These are phyloP conservation scores for Periconia macrospinosa DNA, from an alignment of 2,329 filamentous ascomycete genomes.

Conservation along the genomic window DNA sequence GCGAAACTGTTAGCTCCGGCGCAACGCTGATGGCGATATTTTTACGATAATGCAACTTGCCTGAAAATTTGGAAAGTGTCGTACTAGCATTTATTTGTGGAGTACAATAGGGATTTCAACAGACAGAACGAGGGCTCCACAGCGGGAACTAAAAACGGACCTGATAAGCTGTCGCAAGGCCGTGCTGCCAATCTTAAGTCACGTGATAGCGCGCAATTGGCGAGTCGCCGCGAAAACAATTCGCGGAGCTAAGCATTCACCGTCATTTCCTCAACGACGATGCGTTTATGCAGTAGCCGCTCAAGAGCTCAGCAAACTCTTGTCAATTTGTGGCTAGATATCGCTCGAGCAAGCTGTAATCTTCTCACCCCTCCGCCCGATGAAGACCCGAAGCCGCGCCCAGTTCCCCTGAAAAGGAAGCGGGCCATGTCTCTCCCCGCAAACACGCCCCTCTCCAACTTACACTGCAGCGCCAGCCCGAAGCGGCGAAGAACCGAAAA, in stretches of 20 bases:
- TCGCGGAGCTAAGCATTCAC: neutral
- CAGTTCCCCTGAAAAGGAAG: conserved; percentile 15
- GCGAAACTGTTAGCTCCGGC: too few relatives aligned
- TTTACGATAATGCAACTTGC: too few relatives aligned
- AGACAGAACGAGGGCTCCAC: too few relatives aligned
- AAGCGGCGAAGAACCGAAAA: conserved; percentile 14
- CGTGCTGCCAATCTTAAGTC: neutral
- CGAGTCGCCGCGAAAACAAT: neutral
- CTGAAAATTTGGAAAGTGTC: too few relatives aligned
- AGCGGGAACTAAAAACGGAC: too few relatives aligned
- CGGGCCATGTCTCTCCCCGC: conserved; percentile 14
- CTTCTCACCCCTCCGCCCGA: conserved; percentile 14
- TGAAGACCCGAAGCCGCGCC: conserved; percentile 3
- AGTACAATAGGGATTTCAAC: too few relatives aligned
- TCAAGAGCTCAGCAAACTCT: conserved; percentile 5
- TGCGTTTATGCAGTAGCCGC: neutral
- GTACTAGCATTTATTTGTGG: too few relatives aligned
- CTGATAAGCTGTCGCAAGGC: too few relatives aligned
- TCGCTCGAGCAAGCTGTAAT: neutral
- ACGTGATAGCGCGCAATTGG: neutral
- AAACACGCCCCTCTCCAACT: conserved; percentile 6
- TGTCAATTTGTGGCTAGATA: conserved; percentile 6
- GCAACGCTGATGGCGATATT: too few relatives aligned
- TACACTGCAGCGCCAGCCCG: conserved; percentile 12
- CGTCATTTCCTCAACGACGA: neutral